Base-by-base conservation (phyloP, 1,284 basidiomycete genomes). In the Tilletia walkeri region DNA sequence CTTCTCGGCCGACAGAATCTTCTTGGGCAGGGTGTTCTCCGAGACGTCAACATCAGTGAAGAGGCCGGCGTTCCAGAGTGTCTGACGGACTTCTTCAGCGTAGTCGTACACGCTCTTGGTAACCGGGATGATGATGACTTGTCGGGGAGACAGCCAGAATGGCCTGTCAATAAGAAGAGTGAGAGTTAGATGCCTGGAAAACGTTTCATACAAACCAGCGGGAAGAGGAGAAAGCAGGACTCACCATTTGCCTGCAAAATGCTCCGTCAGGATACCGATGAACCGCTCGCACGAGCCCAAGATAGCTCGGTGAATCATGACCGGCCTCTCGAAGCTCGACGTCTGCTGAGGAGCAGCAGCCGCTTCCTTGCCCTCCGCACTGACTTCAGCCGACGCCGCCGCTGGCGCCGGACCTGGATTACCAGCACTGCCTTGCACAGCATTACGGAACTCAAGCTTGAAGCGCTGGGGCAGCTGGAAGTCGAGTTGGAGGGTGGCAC, bases 391-490 rank as follows among this genome's bases (percentile, higher is more conserved):
- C 5, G 56, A 18, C 1, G 56, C 24, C 53, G 53, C 14, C 1
- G 53, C 24, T 34, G 56, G 20, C 36, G 56, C 24, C 24, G 56
- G 24, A 36, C n/a, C 36, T 16, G 59, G 34, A 6, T 34, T 9
- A 20, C 34, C 59, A 36, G 65, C 65, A 41, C 34, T 39, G 14
- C 59, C 59, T 39, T 63, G 59, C 2, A 38, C 12, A 3, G 59
- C 59, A 41, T 63, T 89, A 54, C 94, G 91, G 86, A 94, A 99
- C 82, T 91, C 91, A 75, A 99, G 88, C 85, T 96, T 91, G 88
- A 99, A 99, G 66, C 94, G 90, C 82, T 97, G 91, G n/a, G 96
- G 96, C 9, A 99, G 89, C 85, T 99, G 94, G 89, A 98, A 99
- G 86, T 99, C 96, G 76, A 99, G 92, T 85, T 99, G 92, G 84